phyloP scores from a whole-genome alignment of 2,329 filamentous ascomycete species.

The Colletotrichum costaricense region DNA sequence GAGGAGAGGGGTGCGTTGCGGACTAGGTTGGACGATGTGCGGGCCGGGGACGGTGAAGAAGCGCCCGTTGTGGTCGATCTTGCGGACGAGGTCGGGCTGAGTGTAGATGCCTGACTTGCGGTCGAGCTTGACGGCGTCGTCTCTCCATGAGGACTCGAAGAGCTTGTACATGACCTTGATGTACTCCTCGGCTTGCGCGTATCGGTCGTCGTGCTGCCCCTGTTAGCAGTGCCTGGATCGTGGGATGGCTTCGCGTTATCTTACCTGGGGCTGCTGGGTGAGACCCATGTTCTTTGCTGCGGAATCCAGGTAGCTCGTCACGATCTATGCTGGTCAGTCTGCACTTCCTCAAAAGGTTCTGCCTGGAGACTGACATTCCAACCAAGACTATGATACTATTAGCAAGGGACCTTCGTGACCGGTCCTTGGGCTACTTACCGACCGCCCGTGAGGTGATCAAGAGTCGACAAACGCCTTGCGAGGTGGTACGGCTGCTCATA shows the following conservation, averaged over 20 bases:
- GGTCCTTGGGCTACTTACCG: slow-evolving; percentile 50
- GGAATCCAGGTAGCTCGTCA: slow-evolving; percentile 77
- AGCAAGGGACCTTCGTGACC: not conserved
- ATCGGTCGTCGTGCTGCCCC: slow-evolving; percentile 71
- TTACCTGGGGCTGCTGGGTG: slow-evolving; percentile 60
- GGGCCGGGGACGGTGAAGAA: slow-evolving; percentile 73
- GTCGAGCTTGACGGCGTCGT: slow-evolving; percentile 73
- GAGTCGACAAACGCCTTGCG: slow-evolving; percentile 72
- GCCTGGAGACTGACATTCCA: slow-evolving; percentile 59
- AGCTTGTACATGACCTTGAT: slow-evolving; percentile 74
- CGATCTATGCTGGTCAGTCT: slow-evolving; percentile 57
- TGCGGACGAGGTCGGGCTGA: slow-evolving; percentile 62
- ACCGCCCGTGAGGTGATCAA: slow-evolving; percentile 76
- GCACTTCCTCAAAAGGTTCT: not conserved
- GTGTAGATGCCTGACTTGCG: slow-evolving; percentile 68
- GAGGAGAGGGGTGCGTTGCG: slow-evolving; percentile 76
- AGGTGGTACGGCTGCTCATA: slow-evolving; percentile 79
- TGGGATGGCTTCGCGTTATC: not conserved
- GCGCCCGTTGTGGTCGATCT: slow-evolving; percentile 75
- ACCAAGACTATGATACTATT: slow-evolving; percentile 52
- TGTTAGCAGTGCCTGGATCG: not conserved
- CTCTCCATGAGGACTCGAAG: slow-evolving; percentile 74
- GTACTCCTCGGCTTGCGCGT: slow-evolving; percentile 73
- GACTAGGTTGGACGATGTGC: slow-evolving; percentile 73
- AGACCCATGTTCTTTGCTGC: slow-evolving; percentile 74